A percentile compares a stretch with the other conserved stretches of the same genome.
Conservation (phyloP, 805 yeast genomes). For the Ogataea zsoltii region DNA sequence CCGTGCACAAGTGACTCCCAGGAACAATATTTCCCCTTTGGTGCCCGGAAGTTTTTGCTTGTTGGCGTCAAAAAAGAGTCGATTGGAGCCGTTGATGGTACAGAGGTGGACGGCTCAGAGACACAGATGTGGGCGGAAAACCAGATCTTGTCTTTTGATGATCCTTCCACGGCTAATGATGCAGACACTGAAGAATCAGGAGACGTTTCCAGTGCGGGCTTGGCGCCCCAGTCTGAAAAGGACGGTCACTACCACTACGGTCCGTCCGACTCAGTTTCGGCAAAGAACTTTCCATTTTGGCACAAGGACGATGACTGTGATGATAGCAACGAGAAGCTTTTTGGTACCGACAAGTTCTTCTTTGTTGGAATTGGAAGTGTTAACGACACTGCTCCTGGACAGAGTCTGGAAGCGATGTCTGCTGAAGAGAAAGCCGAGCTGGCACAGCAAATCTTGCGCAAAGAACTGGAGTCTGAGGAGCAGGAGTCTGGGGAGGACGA, state of each 20-base stretch:
- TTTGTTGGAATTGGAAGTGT: slow-evolving; percentile 32
- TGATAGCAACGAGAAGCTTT: slow-evolving; percentile 19
- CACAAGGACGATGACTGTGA: slow-evolving; percentile 19
- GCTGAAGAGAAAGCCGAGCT: too few species aligned
- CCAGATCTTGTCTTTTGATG: slow-evolving; percentile 2
- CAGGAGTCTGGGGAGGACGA: too few species aligned
- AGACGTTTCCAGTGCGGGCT: neutral
- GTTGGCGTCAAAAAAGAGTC: slow-evolving; percentile 26
- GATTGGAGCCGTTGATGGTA: neutral
- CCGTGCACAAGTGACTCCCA: slow-evolving; percentile 9
- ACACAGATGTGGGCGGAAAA: slow-evolving; percentile 7
- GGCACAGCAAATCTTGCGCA: too few species aligned
- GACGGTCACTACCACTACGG: neutral
- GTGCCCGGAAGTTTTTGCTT: slow-evolving; percentile 27
- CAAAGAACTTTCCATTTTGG: slow-evolving; percentile 15
- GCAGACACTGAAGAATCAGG: neutral
- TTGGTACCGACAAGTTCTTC: slow-evolving; percentile 28
- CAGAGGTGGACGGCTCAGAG: slow-evolving; percentile 3
- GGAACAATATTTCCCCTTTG: slow-evolving; percentile 26
- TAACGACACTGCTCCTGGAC: slow-evolving; percentile 4
- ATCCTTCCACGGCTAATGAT: neutral
- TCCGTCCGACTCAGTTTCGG: slow-evolving; percentile 2
- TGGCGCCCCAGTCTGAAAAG: neutral
- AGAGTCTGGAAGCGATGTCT: too few species aligned
- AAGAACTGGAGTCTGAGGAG: too few species aligned